phyloP scores from a whole-genome alignment of 345 rosid species.

The Salix udensis region DNA sequence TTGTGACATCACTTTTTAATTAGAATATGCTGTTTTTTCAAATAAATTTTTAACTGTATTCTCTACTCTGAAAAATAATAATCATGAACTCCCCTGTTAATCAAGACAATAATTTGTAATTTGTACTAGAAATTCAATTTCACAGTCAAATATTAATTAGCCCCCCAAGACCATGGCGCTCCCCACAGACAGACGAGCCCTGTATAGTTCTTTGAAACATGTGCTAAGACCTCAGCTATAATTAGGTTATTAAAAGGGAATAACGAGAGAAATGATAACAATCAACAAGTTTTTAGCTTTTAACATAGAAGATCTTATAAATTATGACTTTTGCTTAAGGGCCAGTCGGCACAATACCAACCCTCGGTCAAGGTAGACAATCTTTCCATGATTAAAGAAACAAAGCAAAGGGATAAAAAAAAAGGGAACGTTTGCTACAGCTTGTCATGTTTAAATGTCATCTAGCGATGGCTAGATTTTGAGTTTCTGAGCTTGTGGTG shows the following conservation, averaged over 20 bases:
- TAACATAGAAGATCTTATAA: not conserved
- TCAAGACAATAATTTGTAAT: not conserved
- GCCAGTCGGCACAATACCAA: constrained; percentile 11
- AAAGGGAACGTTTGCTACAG: not conserved
- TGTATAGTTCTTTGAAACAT: not conserved
- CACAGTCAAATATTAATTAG: not conserved
- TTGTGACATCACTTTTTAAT: too few species aligned
- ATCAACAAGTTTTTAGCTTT: constrained; percentile 2
- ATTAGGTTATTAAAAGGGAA: constrained; percentile 17
- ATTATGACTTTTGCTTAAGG: constrained; percentile 10
- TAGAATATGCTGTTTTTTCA: too few species aligned
- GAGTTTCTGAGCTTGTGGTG: not conserved
- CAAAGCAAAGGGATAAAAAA: too few species aligned
- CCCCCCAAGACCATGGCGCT: not conserved
- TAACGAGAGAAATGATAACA: constrained; percentile 11
- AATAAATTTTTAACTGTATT: too few species aligned
- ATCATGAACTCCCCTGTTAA: not conserved
- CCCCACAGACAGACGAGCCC: not conserved
- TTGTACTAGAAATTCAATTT: not conserved
- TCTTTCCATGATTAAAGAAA: constrained; percentile 22
- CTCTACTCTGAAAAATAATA: too few species aligned
- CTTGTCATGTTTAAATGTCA: not conserved
- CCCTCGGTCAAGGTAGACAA: constrained; percentile 24
- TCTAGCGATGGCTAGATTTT: not conserved
- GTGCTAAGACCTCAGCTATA: constrained; percentile 10